phyloP scores from a whole-genome alignment of 1,284 basidiomycete species.

The Rhizopogon parksii region DNA sequence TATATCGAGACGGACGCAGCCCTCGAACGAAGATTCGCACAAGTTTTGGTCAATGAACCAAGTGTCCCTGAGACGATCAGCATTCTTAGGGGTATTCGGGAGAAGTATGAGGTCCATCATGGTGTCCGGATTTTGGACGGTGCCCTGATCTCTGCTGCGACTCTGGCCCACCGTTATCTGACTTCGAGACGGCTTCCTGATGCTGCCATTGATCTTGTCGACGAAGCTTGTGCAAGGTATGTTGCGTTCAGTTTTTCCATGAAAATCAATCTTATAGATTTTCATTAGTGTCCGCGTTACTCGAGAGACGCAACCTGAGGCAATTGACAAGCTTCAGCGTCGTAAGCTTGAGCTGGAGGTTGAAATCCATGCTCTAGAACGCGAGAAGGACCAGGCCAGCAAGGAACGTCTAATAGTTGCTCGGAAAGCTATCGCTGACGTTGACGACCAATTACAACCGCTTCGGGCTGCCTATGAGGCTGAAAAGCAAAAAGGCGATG shows the following conservation, averaged over 20 bases:
- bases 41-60: slow-evolving; percentile 92
- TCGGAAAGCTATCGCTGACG: slow-evolving; percentile 75
- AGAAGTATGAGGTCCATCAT: slow-evolving; percentile 81
- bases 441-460: slow-evolving; percentile 88
- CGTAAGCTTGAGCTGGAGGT: slow-evolving; percentile 91
- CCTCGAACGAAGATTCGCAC: slow-evolving; percentile 90
- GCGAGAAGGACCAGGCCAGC: slow-evolving; percentile 87
- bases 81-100: slow-evolving; percentile 82
- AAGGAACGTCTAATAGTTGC: slow-evolving; percentile 81
- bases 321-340: slow-evolving; percentile 91
- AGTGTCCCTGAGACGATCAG: slow-evolving; percentile 86
- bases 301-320: slow-evolving; percentile 91
- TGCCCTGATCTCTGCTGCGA: slow-evolving; percentile 86
- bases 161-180: slow-evolving; percentile 91
- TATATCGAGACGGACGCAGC: slow-evolving; percentile 96
- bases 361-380: slow-evolving; percentile 91
- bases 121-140: slow-evolving; percentile 88
- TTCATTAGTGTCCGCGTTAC: slow-evolving; percentile 75
- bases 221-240: slow-evolving; percentile 87
- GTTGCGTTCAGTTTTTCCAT: slow-evolving; percentile 15
- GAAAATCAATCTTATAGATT: slow-evolving; percentile 15
- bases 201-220: slow-evolving; percentile 88
- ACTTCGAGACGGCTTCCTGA: slow-evolving; percentile 83
- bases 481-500: slow-evolving; percentile 82
- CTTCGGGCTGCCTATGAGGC: slow-evolving; percentile 86